Base-by-base conservation (phyloP, 2,329 filamentous ascomycete genomes). In the Aspergillus sp. region DNA sequence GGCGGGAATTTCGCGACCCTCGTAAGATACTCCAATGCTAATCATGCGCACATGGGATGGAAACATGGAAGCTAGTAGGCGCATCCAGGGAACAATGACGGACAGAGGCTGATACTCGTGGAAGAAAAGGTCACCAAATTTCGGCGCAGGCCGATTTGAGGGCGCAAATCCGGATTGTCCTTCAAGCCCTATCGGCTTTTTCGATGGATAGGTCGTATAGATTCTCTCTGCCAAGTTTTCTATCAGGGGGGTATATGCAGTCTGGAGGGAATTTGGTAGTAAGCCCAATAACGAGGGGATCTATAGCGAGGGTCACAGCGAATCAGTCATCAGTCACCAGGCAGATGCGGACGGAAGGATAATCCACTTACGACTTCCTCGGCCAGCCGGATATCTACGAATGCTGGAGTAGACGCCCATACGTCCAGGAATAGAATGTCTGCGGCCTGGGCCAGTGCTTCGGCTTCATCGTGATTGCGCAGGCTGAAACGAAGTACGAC, bases 401-500 rank as follows among this genome's bases (percentile, higher is more conserved):
- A 95, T 61, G 91, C 85, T 17, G 87, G 82, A 5, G 89, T 90
- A 67, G 91, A 92, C 21, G 91, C 89, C 95, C 95, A 99, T 1
- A 98, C 85, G 72, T 99, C 95, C 45, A 98, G 81, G 68, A 95
- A 89, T 23, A 97, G 84, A 17, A 87, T 86, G 62, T 90, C 84
- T 0, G 88, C 84, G 3, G 91, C 92, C 59, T 90, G 85, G n/a
- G 88, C 84, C 58, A 97, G 80, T 1, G 89, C 89, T 36, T 79
- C 77, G 60, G 91, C 88, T 71, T 96, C 91, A 19, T 87, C 83
- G 3, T 82, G 76, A 25, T 85, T 87, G 63, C 84, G 88, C 58
- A 97, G 80, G 70, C 90, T 91, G 82, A 98, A 97, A 41, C 95
- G 88, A 64, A 98, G 80, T 15, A 99, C 92, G n/a, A 97, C 83